Base-by-base conservation (phyloP, 1,139 yeast species). In the Blastobotrys arbuscula region DNA sequence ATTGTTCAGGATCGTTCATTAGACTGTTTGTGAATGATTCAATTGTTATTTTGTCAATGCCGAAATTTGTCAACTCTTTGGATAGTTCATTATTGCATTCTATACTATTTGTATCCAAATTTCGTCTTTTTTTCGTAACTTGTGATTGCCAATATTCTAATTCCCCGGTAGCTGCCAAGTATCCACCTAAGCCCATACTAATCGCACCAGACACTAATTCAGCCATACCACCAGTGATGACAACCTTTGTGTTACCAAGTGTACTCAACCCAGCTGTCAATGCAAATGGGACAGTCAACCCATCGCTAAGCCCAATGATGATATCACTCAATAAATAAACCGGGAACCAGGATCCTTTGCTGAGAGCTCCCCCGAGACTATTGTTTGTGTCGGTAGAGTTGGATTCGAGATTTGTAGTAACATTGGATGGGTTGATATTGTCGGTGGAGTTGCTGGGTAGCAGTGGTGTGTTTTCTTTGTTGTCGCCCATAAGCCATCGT, bases 131-230 rank as follows among this genome's bases (percentile, higher is more conserved):
- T 65, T 77, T 78, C 57, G 74, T 76, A 31, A 83, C 84, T 64
- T 82, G 84, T 33, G 58, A 53, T 49, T 58, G 52, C 55, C 61
- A 68, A 54, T 64, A 66, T 61, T 84, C 92, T 47, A 70, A 67
- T 67, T 84, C 94, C 7, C 84, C 78, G 63, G 79, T 79, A 44
- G 92, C 92, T 15, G 94, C 94, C 53, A 84, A 74, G 62, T 75
- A 84, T 23, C 94, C 94, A 24, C 94, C 94, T 51, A 84, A 75
- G 3, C 94, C 94, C 94, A 84, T 84, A 41, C 87, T 80, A 48
- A 84, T 84, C 42, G 94, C 89, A 15, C 94, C 94, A 2, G 90
- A 81, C 1, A 84, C 90, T 54, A 84, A 77, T 69, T 84, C 94
- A 7, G 94, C 94, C 77, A 84, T 74, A 42, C 94, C 94, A 69